Evolutionary conservation across 2,329 filamentous ascomycete species (phyloP), one percentile per base, ranked within the genome.

Genomic region (Chaetomiaceae sp.): DNA sequence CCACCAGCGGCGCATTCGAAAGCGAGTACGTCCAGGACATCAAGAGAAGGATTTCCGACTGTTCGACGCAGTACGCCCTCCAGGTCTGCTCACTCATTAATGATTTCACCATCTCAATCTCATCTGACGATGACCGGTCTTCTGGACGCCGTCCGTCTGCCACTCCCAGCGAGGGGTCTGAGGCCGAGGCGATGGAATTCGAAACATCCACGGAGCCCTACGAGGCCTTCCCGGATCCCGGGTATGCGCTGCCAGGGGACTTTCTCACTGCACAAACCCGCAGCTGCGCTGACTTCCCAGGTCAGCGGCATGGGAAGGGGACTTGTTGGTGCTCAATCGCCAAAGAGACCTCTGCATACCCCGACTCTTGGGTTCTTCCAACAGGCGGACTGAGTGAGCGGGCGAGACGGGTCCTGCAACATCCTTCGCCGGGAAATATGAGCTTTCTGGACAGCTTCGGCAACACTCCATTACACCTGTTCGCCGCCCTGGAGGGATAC

Each of bases 401-500:
- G 5, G 63, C 61, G 3, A 40, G 55, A 19, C 53, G 48, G 3
- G 39, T 63, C 17, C 48, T 65, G 25, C 40, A 58, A 4, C 55
- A 63, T 19, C 57, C 57, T 5, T 48, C 55, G 0, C 38, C 45
- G 6, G 37, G 34, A 8, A 53, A 55, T n/a, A 55, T 70, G 16
- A 62, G 63, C 12, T 39, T 57, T 0, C 54, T 63, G 3, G 75
- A 78, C 53, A 60, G 60, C 3, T 77, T 77, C 53, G 72, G 71
- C 1, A 78, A 79, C 57, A 76, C 73, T 0, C 57, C 70, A 3
- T 62, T 77, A 39, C 75, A 77, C 55, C 64, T 78, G 8, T 64
- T 77, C 30, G 73, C 74, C 1, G 68, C 71, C 0, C 61, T 70
- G 1, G 62, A 65, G 17, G 63, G 62, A 1, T 60, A 57, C 20